Conservation (phyloP, 192 early-diverging fungal genomes). For the Rhizophagus prolifer region DNA sequence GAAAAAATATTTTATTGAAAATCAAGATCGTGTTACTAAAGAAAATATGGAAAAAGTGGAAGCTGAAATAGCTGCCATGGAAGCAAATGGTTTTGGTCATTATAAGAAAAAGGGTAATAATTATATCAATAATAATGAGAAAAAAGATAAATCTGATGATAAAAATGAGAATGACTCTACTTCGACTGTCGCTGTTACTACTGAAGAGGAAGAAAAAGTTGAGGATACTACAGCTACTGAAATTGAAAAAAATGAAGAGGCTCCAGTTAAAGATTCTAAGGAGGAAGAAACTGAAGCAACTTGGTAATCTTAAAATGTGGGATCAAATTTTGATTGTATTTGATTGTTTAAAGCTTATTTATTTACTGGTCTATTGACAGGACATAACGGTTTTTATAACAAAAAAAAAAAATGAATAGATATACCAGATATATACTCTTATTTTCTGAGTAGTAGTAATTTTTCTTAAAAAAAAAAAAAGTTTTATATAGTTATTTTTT, state of each 20-base stretch:
- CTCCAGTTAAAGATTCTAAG: background rate
- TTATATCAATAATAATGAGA: background rate
- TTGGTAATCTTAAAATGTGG: no score
- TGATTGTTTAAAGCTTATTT: background rate
- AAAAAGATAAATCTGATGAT: background rate
- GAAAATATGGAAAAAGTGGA: conserved; percentile 89
- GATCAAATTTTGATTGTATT: no score
- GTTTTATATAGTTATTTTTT: no score
- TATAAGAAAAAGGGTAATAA: background rate
- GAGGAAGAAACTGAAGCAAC: background rate
- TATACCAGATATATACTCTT: no score
- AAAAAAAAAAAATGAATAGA: no score
- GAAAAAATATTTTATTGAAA: conserved; percentile 69
- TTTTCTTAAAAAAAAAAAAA: no score
- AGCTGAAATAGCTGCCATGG: conserved; percentile 75
- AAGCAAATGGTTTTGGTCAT: conserved; percentile 2
- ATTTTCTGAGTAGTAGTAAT: no score
- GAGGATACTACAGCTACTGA: background rate
- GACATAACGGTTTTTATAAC: no score
- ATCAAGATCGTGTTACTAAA: conserved; percentile 74
- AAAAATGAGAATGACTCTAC: background rate
- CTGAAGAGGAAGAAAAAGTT: background rate
- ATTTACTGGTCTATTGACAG: background rate
- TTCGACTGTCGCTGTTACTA: no score
- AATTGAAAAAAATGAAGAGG: background rate